A percentile compares a stretch with the other conserved stretches of the same genome.
These are phyloP conservation scores for Phytophthora kernoviae DNA, from an alignment of 352 stramenopile species.

Conservation along the genomic window DNA sequence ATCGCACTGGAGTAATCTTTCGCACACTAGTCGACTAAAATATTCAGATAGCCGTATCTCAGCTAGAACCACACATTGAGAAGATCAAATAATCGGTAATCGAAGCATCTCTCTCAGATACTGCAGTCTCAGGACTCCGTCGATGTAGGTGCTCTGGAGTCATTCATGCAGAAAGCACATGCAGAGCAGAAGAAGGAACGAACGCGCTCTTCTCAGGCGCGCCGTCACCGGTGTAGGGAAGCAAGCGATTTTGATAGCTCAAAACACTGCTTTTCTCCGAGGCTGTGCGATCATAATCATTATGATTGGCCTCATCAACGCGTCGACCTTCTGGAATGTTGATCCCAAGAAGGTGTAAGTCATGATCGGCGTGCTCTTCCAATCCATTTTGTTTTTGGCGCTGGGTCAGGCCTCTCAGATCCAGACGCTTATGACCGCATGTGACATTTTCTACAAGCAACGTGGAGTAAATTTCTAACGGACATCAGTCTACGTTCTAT, in stretches of 20 bases:
- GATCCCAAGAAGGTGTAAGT: slow-evolving; percentile 33
- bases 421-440: slow-evolving; percentile 63
- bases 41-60: no score
- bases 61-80: no score
- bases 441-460: slow-evolving; percentile 83
- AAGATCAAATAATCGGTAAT: no score
- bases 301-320: slow-evolving; percentile 39
- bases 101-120: no score
- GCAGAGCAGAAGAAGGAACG: not conserved
- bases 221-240: no score
- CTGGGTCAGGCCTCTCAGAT: slow-evolving; percentile 71
- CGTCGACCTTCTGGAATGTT: slow-evolving; percentile 45
- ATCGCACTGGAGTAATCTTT: no score
- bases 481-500: slow-evolving; percentile 53
- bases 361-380: slow-evolving; percentile 77
- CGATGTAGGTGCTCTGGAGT: not conserved
- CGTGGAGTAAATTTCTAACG: slow-evolving; percentile 75
- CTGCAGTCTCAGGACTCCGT: not conserved
- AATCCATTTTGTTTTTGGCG: slow-evolving; percentile 73
- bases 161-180: slow-evolving; percentile 10
- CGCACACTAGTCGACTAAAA: no score
- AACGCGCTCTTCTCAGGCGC: no score
- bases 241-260: slow-evolving; percentile 54
- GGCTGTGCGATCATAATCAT: slow-evolving; percentile 37
- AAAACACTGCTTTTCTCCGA: slow-evolving; percentile 39